A percentile compares a stretch with the other conserved stretches of the same genome.
phyloP scores from a whole-genome alignment of 1,139 yeast species.

The Candida anutae region DNA sequence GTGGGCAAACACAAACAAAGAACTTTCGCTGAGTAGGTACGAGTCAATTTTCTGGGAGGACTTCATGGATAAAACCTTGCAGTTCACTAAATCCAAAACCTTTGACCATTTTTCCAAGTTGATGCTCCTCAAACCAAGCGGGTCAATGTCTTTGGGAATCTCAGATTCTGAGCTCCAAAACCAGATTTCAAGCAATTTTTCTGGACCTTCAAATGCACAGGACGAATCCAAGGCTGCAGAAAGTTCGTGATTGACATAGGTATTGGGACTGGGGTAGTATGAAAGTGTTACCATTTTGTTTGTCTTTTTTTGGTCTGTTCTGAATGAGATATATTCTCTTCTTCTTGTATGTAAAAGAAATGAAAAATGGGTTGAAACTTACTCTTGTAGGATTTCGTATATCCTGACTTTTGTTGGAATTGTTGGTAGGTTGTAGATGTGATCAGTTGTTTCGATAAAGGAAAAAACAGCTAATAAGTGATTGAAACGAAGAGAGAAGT shows the following conservation, averaged over 20 bases:
- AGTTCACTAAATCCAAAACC: slow-evolving; percentile 73
- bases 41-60: slow-evolving; percentile 67
- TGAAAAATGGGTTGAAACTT: slow-evolving; percentile 38
- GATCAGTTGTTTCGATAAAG: background rate
- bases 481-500: slow-evolving; percentile 43
- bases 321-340: too few species aligned
- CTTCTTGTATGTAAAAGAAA: too few species aligned
- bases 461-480: slow-evolving; percentile 1
- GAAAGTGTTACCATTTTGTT: too few species aligned
- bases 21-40: slow-evolving; percentile 80
- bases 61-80: slow-evolving; percentile 80
- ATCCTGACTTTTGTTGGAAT: slow-evolving; percentile 11
- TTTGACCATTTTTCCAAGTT: slow-evolving; percentile 63
- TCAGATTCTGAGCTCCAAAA: slow-evolving; percentile 41
- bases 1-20: slow-evolving; percentile 82
- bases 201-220: slow-evolving; percentile 95
- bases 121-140: slow-evolving; percentile 54
- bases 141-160: slow-evolving; percentile 27
- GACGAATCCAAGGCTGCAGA: slow-evolving; percentile 80
- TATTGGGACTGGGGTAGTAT: too few species aligned
- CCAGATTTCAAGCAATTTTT: slow-evolving; percentile 88
- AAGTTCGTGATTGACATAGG: slow-evolving; percentile 67
- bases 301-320: too few species aligned
- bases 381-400: slow-evolving; percentile 21
- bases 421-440: too few species aligned